phyloP scores from a whole-genome alignment of 1,139 yeast species.

The Yamadazyma friedrichii region DNA sequence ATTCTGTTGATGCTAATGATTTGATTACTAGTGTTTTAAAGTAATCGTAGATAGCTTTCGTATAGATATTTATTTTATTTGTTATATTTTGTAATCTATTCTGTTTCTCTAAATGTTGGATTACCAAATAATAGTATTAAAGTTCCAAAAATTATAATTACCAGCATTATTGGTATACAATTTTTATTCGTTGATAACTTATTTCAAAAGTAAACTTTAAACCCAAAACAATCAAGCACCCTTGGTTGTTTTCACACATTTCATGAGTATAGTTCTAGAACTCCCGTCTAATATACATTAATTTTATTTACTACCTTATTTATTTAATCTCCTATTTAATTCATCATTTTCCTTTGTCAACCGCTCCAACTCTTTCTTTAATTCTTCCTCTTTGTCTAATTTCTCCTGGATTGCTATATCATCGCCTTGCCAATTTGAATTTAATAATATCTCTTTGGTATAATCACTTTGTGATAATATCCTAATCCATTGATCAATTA shows the following conservation, averaged over 20 bases:
- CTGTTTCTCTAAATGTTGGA: too few relatives aligned
- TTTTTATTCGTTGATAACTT: too few relatives aligned
- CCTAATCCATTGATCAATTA: constrained; percentile 46
- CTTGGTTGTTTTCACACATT: too few relatives aligned
- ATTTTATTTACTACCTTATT: constrained; percentile 13
- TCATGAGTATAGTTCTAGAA: too few relatives aligned
- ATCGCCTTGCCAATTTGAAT: constrained; percentile 35
- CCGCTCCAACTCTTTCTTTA: constrained; percentile 24
- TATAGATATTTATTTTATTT: constrained; percentile 5
- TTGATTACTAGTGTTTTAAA: constrained; percentile 49
- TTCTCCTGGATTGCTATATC: constrained; percentile 22
- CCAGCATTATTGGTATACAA: too few relatives aligned
- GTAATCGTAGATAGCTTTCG: constrained; percentile 11
- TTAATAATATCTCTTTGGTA: constrained; percentile 35
- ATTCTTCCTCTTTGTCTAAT: constrained; percentile 21
- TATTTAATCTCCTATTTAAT: constrained; percentile 25
- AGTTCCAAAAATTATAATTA: too few relatives aligned
- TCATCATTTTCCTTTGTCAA: constrained; percentile 29
- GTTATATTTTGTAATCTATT: not conserved
- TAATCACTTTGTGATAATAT: constrained; percentile 47
- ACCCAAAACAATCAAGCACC: too few relatives aligned
- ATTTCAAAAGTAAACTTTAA: too few relatives aligned
- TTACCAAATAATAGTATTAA: too few relatives aligned
- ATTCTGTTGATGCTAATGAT: constrained; percentile 92
- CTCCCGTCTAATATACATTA: constrained; percentile 7